Evolutionary conservation across 768 basidiomycete species (phyloP), one percentile per base, ranked within the genome.

Genomic region (Hydnomerulius pinastri): DNA sequence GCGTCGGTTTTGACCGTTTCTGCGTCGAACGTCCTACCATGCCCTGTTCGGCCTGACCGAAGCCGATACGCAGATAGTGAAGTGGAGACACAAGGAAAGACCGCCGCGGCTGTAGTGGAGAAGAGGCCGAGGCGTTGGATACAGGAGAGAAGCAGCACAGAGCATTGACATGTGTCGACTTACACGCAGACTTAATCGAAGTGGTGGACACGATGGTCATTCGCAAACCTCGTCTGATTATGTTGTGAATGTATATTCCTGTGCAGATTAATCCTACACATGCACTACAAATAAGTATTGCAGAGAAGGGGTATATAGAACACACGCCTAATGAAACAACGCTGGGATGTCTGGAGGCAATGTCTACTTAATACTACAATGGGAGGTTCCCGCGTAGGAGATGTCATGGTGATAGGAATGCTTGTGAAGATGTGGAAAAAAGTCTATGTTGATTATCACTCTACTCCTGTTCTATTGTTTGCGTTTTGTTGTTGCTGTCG

Each of bases 101-200:
- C 45, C 40, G 47, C 54, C 20, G 52, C 61, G 28, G 73, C 75
- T 28, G 77, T 84, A 23, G 77, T 76, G 18, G 79, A 85, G 57
- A 89, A 82, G 70, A 73, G 78, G 44, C 85, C 86, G 11, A 77
- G 81, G 59, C 77, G 87, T 56, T 92, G 90, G 90, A 91, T 92
- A 64, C 86, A 90, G 69, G 90, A 92, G 69, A 86, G 71, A 55
- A 37, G 32, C 39, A 46, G 59, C 29, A 28, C 57, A 15, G 59
- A 59, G 35, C 53, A 35, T 48, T 62, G 40, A 37, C 36, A 57
- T 20, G 13, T 35, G 12, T 49, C 48, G 37, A 9, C 38, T 35
- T 47, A 35, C 33, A 30, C 37, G 20, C 35, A 28, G 10, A 46
- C 39, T 55, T 29, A 38, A 48, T 52, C 12, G 21, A 27, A 25